phyloP scores from a whole-genome alignment of 2,329 filamentous ascomycete species.

The Grosmannia penicillata region DNA sequence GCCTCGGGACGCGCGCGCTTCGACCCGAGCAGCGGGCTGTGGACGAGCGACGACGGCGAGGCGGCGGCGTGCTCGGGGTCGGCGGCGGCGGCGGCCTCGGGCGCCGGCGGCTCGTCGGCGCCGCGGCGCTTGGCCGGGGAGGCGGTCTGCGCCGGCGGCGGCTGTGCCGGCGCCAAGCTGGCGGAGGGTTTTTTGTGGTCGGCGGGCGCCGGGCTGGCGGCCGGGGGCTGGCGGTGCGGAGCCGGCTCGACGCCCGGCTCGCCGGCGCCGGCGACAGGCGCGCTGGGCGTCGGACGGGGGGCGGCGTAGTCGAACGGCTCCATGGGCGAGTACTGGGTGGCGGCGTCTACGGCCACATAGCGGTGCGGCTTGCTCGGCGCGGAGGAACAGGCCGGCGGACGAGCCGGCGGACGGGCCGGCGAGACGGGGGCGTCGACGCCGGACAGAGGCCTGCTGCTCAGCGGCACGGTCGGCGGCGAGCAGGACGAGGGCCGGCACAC shows the following conservation, averaged over 20 bases:
- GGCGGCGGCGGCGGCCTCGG: conserved; percentile 4
- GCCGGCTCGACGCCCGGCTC: conserved; percentile 13
- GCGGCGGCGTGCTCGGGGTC: conserved; percentile 11
- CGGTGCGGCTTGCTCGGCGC: neutral
- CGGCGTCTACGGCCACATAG: conserved; percentile 23
- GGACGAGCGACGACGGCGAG: conserved; percentile 7
- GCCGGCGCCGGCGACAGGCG: conserved; percentile 13
- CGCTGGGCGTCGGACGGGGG: conserved; percentile 1
- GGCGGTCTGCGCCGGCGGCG: conserved; percentile 3
- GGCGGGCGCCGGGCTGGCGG: neutral
- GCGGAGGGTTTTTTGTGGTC: neutral
- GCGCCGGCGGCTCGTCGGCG: conserved; percentile 21
- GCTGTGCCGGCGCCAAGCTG: neutral
- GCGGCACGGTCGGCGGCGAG: neutral
- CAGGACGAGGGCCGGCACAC: conserved; percentile 6
- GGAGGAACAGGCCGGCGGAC: neutral
- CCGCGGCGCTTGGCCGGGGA: conserved; percentile 26
- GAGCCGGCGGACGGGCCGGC: neutral
- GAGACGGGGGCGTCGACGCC: too few relatives aligned
- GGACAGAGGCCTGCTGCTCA: conserved; percentile 1
- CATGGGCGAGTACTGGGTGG: conserved; percentile 34
- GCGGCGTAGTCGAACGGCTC: conserved; percentile 26
- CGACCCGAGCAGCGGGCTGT: conserved; percentile 12
- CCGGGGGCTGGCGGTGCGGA: neutral
- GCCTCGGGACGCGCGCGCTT: conserved; percentile 40